A percentile compares a stretch with the other conserved stretches of the same genome.
These are phyloP conservation scores for Leccinum laetum DNA, from an alignment of 1,284 basidiomycete genomes.

Conservation along the genomic window DNA sequence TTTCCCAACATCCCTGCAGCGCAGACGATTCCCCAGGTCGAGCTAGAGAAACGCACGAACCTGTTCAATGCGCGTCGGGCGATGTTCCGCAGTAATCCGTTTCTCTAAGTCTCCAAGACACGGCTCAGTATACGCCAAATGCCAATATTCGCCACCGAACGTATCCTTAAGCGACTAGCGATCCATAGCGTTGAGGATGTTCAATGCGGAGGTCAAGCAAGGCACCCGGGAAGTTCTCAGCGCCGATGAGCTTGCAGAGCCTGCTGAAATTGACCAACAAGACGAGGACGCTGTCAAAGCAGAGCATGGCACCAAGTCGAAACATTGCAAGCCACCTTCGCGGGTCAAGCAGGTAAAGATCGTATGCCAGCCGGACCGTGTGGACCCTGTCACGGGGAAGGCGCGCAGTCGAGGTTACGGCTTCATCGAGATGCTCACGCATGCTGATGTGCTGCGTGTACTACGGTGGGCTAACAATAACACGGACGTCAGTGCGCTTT, in stretches of 20 bases:
- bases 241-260: slow-evolving; percentile 68
- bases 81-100: slow-evolving; percentile 88
- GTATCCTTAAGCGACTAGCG: slow-evolving; percentile 86
- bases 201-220: slow-evolving; percentile 77
- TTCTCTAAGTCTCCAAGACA: slow-evolving; percentile 92
- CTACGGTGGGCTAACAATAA: slow-evolving; percentile 97
- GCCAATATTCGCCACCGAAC: slow-evolving; percentile 88
- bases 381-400: slow-evolving; percentile 86
- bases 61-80: slow-evolving; percentile 83
- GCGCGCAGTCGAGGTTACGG: slow-evolving; percentile 94
- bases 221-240: slow-evolving; percentile 64
- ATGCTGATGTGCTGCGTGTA: slow-evolving; percentile 89
- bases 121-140: slow-evolving; percentile 93
- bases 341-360: slow-evolving; percentile 89
- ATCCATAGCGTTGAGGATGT: slow-evolving; percentile 77
- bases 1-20: slow-evolving; percentile 85
- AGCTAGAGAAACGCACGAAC: slow-evolving; percentile 80
- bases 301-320: slow-evolving; percentile 31
- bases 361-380: slow-evolving; percentile 81
- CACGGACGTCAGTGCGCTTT: slow-evolving; percentile 57
- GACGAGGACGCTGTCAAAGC: slow-evolving; percentile 30
- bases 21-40: slow-evolving; percentile 62
- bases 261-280: slow-evolving; percentile 23
- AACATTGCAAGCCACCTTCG: slow-evolving; percentile 45
- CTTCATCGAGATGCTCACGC: slow-evolving; percentile 89